phyloP scores from a whole-genome alignment of 148 eudicot genomes.

The Chenopodium quinoa region DNA sequence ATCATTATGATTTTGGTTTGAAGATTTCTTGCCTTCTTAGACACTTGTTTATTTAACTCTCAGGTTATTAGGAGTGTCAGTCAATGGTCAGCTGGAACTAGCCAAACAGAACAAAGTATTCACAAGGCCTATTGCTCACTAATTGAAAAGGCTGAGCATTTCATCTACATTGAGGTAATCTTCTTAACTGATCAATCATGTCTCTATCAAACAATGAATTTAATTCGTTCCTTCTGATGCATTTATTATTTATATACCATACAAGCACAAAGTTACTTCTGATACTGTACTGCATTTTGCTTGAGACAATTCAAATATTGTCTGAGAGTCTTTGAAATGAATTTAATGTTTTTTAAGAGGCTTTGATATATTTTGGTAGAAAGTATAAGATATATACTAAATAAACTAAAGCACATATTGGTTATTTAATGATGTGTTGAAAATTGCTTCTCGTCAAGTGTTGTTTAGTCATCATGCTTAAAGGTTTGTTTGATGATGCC shows the following conservation, averaged over 20 bases:
- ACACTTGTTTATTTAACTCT: constrained; percentile 14
- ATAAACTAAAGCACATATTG: neutral
- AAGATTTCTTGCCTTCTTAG: neutral
- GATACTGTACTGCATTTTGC: neutral
- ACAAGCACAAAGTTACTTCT: neutral
- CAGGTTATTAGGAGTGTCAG: constrained; percentile 96
- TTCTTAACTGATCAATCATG: neutral
- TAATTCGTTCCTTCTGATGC: neutral
- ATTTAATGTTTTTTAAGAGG: neutral
- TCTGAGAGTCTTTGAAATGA: neutral
- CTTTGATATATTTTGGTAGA: neutral
- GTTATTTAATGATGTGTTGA: neutral
- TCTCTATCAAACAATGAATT: neutral
- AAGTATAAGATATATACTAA: neutral
- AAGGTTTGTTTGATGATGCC: neutral
- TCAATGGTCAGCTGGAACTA: constrained; percentile 99
- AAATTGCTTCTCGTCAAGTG: too few species aligned
- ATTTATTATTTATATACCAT: neutral
- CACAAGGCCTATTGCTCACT: constrained; percentile 94
- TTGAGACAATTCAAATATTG: neutral
- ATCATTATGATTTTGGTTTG: neutral
- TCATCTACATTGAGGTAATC: constrained; percentile 84
- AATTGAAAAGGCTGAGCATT: constrained; percentile 91
- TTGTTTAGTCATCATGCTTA: neutral
- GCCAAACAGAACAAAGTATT: constrained; percentile 94